Conservation (phyloP, 2,329 filamentous ascomycete genomes). For the Alternaria brassicicola region DNA sequence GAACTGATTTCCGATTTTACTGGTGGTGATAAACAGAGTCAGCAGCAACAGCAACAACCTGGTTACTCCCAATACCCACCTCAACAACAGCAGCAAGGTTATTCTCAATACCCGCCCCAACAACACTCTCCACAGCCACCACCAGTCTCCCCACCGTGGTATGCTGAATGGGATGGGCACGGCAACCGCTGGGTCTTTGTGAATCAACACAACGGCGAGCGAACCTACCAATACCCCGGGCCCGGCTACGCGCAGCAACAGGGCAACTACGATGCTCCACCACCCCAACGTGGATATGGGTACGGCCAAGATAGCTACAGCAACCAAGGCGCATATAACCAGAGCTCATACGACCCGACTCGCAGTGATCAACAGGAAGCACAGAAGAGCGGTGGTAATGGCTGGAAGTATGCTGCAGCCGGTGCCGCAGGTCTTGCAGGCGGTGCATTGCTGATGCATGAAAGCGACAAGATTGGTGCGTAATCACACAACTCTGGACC, state of each 20-base stretch:
- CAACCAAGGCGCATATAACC: constrained; percentile 23
- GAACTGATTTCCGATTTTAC: constrained; percentile 28
- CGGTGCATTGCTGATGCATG: constrained; percentile 36
- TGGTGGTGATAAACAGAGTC: constrained; percentile 2
- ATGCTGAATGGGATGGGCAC: constrained; percentile 30
- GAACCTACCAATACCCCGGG: constrained; percentile 31
- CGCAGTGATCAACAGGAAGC: constrained; percentile 22
- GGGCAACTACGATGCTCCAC: constrained; percentile 20
- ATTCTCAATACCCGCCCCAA: constrained; percentile 13
- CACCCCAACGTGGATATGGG: constrained; percentile 16
- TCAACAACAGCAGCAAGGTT: constrained; percentile 13
- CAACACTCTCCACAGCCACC: constrained; percentile 26
- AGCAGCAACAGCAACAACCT: constrained; percentile 7
- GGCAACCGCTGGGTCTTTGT: constrained; percentile 36
- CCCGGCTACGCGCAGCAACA: constrained; percentile 31
- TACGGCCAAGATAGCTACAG: constrained; percentile 21
- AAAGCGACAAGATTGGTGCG: constrained; percentile 33
- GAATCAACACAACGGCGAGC: constrained; percentile 34
- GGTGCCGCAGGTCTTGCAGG: constrained; percentile 33
- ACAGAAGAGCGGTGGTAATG: constrained; percentile 30
- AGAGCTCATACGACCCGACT: constrained; percentile 25
- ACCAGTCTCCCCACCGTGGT: constrained; percentile 35
- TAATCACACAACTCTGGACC: background rate
- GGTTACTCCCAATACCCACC: constrained; percentile 6
- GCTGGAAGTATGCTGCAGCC: constrained; percentile 36